Conservation (phyloP, 306 rosid species). For the Fagus sylvatica region DNA sequence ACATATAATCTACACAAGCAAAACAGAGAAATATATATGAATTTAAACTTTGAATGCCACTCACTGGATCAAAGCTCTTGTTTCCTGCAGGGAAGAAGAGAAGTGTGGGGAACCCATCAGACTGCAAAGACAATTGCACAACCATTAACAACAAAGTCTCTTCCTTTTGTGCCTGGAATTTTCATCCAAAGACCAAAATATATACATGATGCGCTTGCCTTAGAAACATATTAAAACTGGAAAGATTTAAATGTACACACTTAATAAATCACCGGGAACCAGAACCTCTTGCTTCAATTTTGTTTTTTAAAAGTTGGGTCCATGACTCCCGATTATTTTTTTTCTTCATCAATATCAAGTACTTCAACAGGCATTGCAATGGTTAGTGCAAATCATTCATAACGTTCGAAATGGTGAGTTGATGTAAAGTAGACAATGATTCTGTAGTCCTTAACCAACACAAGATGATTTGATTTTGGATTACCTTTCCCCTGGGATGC, state of each 20-base stretch:
- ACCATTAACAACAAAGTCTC: not conserved
- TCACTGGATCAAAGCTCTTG: slow-evolving; percentile 69
- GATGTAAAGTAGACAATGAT: too few relatives aligned
- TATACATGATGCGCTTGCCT: not conserved
- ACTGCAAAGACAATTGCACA: slow-evolving; percentile 32
- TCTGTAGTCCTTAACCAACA: too few relatives aligned
- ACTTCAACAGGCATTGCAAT: too few relatives aligned
- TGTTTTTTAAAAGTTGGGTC: too few relatives aligned
- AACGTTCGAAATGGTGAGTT: too few relatives aligned
- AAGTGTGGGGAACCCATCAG: slow-evolving; percentile 65
- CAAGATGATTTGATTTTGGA: slow-evolving; percentile 18
- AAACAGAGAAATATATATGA: not conserved
- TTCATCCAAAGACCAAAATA: not conserved
- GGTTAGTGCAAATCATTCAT: too few relatives aligned
- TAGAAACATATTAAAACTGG: not conserved
- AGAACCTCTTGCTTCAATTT: not conserved
- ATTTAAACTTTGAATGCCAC: slow-evolving; percentile 19
- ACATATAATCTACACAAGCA: not conserved
- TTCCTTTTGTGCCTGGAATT: not conserved
- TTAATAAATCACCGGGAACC: not conserved
- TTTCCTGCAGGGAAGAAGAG: slow-evolving; percentile 71
- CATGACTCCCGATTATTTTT: too few relatives aligned
- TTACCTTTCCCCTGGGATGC: slow-evolving; percentile 98
- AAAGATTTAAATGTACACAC: not conserved
- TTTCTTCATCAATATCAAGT: too few relatives aligned